Base-by-base conservation (phyloP, 1,284 basidiomycete genomes). In the Cryptococcus jaspeensis region DNA sequence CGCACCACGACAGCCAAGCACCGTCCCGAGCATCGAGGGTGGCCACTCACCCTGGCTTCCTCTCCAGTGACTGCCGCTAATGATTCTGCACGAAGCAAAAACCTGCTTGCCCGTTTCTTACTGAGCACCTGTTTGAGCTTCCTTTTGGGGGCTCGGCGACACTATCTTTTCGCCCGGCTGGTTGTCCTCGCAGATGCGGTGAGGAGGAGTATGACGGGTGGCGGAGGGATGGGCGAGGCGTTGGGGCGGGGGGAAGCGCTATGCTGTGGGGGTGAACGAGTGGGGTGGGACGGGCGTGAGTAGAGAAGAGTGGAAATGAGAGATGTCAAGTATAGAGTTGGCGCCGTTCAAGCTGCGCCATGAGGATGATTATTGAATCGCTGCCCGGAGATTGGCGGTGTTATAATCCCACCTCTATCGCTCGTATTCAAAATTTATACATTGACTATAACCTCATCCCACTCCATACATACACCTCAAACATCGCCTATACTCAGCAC, bases 371-470 rank as follows among this genome's bases (percentile, higher is more conserved):
- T 51, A 25, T 25, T 48, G 50, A 40, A 38, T 39, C 1, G 39
- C 41, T 38, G 16, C 15, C 13, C 59, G 59, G 59, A 50, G 48
- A 60, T 60, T 60, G 50, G 52, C 59, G 59, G 59, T 39, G 47
- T 57, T 60, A 60, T 56, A 32, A 48, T 38, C 35, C 43, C 40
- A 50, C 20, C 40, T 44, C 25, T 35, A 16, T 55, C 40, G 46
- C 37, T 20, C 42, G 2, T 18, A 22, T 48, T 53, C 47, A 50
- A 50, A 50, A 50, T 50, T 50, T 50, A 18, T 50, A 38, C n/a
- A 49, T 18, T 18, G 7, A 15, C 44, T 36, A 5, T 39, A 3
- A 55, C 38, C 5, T 41, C 44, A 15, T 52, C 28, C 28, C 11
- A 41, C 12, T 25, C 11, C 36, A 25, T 22, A 25, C 35, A 35